Percentiles rank a stretch among this genome's conserved stretches.
These are phyloP conservation scores for Penicillium dipodomyicola DNA, from an alignment of 495 filamentous ascomycete species.

Conservation along the genomic window DNA sequence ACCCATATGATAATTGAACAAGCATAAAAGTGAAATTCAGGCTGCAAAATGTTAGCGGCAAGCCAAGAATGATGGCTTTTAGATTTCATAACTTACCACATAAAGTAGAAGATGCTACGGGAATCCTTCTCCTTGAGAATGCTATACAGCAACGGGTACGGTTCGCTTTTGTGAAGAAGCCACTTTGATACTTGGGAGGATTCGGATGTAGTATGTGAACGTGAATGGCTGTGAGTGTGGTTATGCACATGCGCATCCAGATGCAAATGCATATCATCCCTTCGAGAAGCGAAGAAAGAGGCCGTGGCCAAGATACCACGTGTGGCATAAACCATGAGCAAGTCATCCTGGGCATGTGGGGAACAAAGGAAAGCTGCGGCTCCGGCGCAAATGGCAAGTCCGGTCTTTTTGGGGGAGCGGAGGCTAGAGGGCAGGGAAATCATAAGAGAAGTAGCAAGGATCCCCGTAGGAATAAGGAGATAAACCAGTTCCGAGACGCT, in stretches of 20 bases:
- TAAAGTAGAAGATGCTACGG: slow-evolving; percentile 95
- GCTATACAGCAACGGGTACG: slow-evolving; percentile 74
- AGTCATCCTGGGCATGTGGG: slow-evolving; percentile 32
- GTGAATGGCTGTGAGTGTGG: slow-evolving; percentile 38
- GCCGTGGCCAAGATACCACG: slow-evolving; percentile 31
- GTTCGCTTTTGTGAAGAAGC: slow-evolving; percentile 60
- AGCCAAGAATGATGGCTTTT: background rate
- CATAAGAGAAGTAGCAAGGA: slow-evolving; percentile 34
- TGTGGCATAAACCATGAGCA: slow-evolving; percentile 30
- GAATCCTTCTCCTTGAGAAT: slow-evolving; percentile 92
- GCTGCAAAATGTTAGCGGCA: slow-evolving; percentile 43
- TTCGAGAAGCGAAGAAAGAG: slow-evolving; percentile 38
- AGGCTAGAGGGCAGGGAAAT: slow-evolving; percentile 25
- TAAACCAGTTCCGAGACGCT: slow-evolving; percentile 25
- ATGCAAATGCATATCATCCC: slow-evolving; percentile 37
- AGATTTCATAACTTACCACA: slow-evolving; percentile 58
- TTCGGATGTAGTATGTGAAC: slow-evolving; percentile 33
- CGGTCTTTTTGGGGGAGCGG: slow-evolving; percentile 35
- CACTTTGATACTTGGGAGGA: slow-evolving; percentile 62
- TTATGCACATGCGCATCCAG: slow-evolving; percentile 33
- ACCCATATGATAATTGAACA: slow-evolving; percentile 90
- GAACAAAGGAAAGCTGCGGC: slow-evolving; percentile 37
- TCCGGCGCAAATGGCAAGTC: slow-evolving; percentile 33
- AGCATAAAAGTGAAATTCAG: slow-evolving; percentile 96
- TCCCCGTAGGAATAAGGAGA: slow-evolving; percentile 25